Conservation (phyloP, 78 protist genomes). For the Isochrysis galbana region DNA sequence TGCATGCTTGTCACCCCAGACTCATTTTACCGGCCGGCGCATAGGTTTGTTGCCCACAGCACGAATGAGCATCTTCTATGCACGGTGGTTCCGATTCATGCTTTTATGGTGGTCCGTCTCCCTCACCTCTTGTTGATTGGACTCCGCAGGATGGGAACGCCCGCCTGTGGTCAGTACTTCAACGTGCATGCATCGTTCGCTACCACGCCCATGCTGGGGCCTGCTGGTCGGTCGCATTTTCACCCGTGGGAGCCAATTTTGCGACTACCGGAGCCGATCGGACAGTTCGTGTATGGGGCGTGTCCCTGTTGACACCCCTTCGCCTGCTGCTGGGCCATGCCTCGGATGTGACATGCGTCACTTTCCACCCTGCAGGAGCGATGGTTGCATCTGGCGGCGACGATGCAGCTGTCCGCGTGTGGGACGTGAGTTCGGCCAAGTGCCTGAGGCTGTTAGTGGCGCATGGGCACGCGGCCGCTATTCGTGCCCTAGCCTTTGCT, state of each 20-base stretch:
- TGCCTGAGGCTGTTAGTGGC: not conserved
- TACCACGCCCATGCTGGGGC: not conserved
- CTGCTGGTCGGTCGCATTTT: not conserved
- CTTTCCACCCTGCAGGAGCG: not conserved
- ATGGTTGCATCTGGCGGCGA: not conserved
- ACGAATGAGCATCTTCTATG: not conserved
- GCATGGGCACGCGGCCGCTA: not conserved
- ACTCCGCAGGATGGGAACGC: not conserved
- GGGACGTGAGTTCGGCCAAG: not conserved
- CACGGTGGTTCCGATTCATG: not conserved
- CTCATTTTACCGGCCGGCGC: not conserved
- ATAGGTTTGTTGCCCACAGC: not conserved
- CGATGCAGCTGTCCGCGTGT: not conserved
- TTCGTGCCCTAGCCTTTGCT: not conserved
- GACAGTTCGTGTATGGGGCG: not conserved
- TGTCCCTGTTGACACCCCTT: not conserved
- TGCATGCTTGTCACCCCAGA: not conserved
- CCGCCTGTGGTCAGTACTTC: not conserved
- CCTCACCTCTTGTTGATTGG: too few species aligned
- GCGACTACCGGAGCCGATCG: not conserved
- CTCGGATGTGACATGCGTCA: not conserved
- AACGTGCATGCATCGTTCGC: slow-evolving; percentile 15
- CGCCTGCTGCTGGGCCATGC: not conserved
- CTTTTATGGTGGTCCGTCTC: too few species aligned
- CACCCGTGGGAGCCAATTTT: not conserved